phyloP scores from a whole-genome alignment of 2,329 filamentous ascomycete genomes.

The Sarocladiaceae sp. region DNA sequence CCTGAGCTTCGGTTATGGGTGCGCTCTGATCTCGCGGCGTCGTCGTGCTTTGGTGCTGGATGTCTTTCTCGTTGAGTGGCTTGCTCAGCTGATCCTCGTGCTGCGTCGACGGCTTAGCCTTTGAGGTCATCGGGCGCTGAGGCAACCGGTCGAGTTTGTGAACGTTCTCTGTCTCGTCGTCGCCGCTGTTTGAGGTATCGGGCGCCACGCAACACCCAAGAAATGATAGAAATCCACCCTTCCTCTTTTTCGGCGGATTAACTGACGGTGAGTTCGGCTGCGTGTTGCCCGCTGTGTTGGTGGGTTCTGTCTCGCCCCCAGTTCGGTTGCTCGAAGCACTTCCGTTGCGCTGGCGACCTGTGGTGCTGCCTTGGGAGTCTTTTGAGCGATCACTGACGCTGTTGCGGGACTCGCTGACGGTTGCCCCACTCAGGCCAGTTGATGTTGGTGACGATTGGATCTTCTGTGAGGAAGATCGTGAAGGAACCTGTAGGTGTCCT shows the following conservation, averaged over 20 bases:
- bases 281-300: constrained; percentile 41
- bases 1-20: constrained; percentile 25
- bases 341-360: constrained; percentile 57
- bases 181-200: constrained; percentile 49
- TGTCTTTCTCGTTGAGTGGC: constrained; percentile 44
- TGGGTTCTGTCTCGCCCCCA: constrained; percentile 46
- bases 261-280: constrained; percentile 46
- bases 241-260: constrained; percentile 46
- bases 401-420: constrained; percentile 52
- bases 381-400: constrained; percentile 60
- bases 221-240: constrained; percentile 50
- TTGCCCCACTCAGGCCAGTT: constrained; percentile 54
- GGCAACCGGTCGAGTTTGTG: constrained; percentile 54
- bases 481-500: constrained; percentile 51
- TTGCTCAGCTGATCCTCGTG: constrained; percentile 42
- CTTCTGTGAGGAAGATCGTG: constrained; percentile 55
- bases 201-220: constrained; percentile 62
- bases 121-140: constrained; percentile 47
- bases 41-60: constrained; percentile 32
- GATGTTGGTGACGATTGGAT: constrained; percentile 53
- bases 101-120: constrained; percentile 44
- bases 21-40: constrained; percentile 32
- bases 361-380: constrained; percentile 58
- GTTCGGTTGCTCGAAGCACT: constrained; percentile 62
- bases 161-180: constrained; percentile 44